Evolutionary conservation across 192 early-diverging fungal species (phyloP).

Genomic region (Entomortierella chlamydospora): DNA sequence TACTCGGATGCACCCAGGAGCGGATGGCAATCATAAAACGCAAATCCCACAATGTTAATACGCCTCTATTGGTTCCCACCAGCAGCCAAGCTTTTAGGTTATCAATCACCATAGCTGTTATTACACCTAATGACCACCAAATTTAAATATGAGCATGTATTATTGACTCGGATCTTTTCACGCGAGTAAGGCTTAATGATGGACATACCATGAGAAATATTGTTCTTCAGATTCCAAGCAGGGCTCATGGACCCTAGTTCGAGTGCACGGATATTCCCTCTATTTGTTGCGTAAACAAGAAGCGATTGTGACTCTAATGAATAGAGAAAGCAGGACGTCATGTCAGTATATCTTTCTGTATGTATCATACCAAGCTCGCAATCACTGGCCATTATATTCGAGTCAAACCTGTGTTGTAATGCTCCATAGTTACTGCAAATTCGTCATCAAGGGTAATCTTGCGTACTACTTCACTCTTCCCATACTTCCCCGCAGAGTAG

Average conservation of each 20-base stretch:
- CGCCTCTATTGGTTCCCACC: slow-evolving; percentile 80
- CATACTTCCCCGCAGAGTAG: slow-evolving; percentile 68
- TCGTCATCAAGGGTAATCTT: slow-evolving; percentile 68
- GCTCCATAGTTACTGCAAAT: slow-evolving; percentile 71
- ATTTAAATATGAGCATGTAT: too few species aligned
- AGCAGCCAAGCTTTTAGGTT: slow-evolving; percentile 71
- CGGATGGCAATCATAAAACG: slow-evolving; percentile 78
- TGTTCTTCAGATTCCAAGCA: slow-evolving; percentile 69
- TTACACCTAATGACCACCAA: slow-evolving; percentile 60
- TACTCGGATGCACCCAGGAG: slow-evolving; percentile 82
- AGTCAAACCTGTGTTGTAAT: slow-evolving; percentile 75
- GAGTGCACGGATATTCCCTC: slow-evolving; percentile 76
- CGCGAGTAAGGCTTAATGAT: background rate
- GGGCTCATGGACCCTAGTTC: slow-evolving; percentile 81
- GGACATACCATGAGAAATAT: slow-evolving; percentile 65
- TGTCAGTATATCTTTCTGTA: too few species aligned
- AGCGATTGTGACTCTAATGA: slow-evolving; percentile 69
- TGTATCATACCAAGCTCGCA: too few species aligned
- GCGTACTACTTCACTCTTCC: slow-evolving; percentile 68
- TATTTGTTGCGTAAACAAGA: slow-evolving; percentile 75
- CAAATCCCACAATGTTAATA: slow-evolving; percentile 82
- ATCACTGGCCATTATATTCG: too few species aligned
- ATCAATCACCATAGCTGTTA: slow-evolving; percentile 77
- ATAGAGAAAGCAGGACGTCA: background rate
- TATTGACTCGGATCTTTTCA: too few species aligned